A percentile compares a stretch with the other conserved stretches of the same genome.
Evolutionary conservation across 495 filamentous ascomycete species (phyloP).

Genomic region (Mytilinidion resinicola): DNA sequence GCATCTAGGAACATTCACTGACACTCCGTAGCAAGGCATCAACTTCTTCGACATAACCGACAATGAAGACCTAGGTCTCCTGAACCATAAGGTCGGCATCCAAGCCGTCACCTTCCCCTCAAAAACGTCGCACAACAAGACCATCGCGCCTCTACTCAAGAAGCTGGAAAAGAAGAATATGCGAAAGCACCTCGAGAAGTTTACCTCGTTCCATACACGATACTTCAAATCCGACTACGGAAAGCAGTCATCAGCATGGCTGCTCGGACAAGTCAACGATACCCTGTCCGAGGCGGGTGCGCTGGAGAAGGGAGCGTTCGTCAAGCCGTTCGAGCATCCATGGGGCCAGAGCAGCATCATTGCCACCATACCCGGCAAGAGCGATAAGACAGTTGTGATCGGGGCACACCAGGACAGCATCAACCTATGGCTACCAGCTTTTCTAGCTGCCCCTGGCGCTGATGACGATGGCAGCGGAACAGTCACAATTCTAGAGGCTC

Average conservation of each 20-base stretch:
- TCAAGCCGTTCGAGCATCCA: conserved; percentile 65
- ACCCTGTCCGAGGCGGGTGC: conserved; percentile 67
- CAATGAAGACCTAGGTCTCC: conserved; percentile 49
- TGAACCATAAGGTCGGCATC: conserved; percentile 31
- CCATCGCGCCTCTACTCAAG: conserved; percentile 59
- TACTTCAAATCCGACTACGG: conserved; percentile 87
- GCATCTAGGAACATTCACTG: conserved; percentile 2
- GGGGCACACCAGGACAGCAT: conserved; percentile 79
- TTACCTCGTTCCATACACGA: conserved; percentile 78
- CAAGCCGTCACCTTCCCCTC: conserved; percentile 56
- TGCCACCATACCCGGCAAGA: conserved; percentile 83
- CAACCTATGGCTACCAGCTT: conserved; percentile 79
- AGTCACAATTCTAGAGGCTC: conserved; percentile 69
- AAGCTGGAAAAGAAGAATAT: conserved; percentile 71
- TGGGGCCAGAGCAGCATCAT: conserved; percentile 93
- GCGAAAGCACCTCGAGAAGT: conserved; percentile 53
- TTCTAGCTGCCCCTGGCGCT: conserved; percentile 70
- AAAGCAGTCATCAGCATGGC: conserved; percentile 83
- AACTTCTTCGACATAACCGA: conserved; percentile 96
- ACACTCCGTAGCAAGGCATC: conserved; percentile 57
- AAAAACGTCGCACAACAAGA: conserved; percentile 58
- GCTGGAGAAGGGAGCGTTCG: conserved; percentile 57
- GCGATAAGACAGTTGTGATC: conserved; percentile 73
- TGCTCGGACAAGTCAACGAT: conserved; percentile 65
- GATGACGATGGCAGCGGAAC: conserved; percentile 74